Evolutionary conservation across 1,284 basidiomycete species (phyloP), one percentile per base, ranked within the genome.

Genomic region (Ganoderma boninense): DNA sequence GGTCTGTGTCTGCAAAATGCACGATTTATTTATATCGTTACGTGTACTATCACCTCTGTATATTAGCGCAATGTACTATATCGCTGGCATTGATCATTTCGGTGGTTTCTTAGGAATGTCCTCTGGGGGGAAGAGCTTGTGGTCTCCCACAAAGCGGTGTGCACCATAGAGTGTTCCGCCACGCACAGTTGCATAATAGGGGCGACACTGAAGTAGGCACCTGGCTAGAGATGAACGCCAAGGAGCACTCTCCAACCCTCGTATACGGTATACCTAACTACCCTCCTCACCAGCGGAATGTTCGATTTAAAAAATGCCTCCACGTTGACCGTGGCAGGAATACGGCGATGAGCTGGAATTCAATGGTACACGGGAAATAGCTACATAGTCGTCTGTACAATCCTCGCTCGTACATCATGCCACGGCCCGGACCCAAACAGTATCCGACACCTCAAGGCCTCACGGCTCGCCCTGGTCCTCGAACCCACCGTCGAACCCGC

Each of bases 401-500:
- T 62, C 67, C 66, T 69, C 72, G 56, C 66, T 68, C 66, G 59
- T 63, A 60, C 69, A 64, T n/a, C 60, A 7, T 40, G 60, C 43
- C 38, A n/a, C 23, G 60, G 60, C 35, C 57, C 35, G 44, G 54
- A 44, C 60, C 59, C 42, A 38, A 62, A 35, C 64, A 52, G 8
- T 18, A 46, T 11, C 18, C 16, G 46, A 18, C 46, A 14, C 4
- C 29, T 73, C 64, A 78, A 61, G 74, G 67, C 40, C 29, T 73
- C 64, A 78, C 63, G 74, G 67, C 40, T 62, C 60, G 14, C 18
- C 35, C 57, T 60, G 57, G 72, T 91, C 90, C 2, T 93, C 92
- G 76, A 90, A 92, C 44, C 84, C 84, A 71, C 84, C 90, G 2
- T 93, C 92, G 76, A 90, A 92, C 44, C 84, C 84, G 71, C 84